Evolutionary conservation across 805 yeast species (phyloP), one percentile per base, ranked within the genome.

Genomic region (Henningerozyma blattae): DNA sequence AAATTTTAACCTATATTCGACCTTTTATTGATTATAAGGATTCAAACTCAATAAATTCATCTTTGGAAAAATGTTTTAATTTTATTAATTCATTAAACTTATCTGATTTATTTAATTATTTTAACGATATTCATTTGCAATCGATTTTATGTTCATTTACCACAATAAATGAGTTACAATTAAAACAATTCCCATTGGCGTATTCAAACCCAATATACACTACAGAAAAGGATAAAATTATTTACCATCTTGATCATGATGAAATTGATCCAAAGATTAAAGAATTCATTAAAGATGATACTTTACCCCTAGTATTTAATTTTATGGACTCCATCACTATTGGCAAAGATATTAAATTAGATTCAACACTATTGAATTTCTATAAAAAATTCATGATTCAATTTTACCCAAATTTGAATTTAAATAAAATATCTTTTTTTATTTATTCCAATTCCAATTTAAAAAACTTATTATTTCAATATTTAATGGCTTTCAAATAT

Each of bases 21-120:
- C 37, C 42, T 39, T 43, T 43, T 35, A 45, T 45, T 18, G 48
- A 8, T 12, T 12, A 20, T 20, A n/a, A n/a, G n/a, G 1, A 12
- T 20, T 9, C 24, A 20, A 12, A 1, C 12, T 20, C 8, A 9
- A 8, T 20, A 12, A 20, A 20, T 8, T 8, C 8, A 20, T 20
- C 24, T 9, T 30, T 38, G 7, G 32, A 32, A 2, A 51, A 48
- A 20, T 46, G 46, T 31, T 50, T 43, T 18, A 34, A 40, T 15
- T 37, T 52, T 41, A 25, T 53, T 12, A 53, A 54, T 37, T 45
- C 47, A 27, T 24, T 52, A 3, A 56, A 54, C 22, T 35, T 53
- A 4, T 12, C 12, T 1, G 24, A 20, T 12, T 20, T 20, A 20
- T 12, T 20, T 9, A 8, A 20, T 20, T 12, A 9, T 2, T 20